These are phyloP conservation scores for Dothistroma pini DNA, from an alignment of 2,329 filamentous ascomycete species.

Conservation along the genomic window DNA sequence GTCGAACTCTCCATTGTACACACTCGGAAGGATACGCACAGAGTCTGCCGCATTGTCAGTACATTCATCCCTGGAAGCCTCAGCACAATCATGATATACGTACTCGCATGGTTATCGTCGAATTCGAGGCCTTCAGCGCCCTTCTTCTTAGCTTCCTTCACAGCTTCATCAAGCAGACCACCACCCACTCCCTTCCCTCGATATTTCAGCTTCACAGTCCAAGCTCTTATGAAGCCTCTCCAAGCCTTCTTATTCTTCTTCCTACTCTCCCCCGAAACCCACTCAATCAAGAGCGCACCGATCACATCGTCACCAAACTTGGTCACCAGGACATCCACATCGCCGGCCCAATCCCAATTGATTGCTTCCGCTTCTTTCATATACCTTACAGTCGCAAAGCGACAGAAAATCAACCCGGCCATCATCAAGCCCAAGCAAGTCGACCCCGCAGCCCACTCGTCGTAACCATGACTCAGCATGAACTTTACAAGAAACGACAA, in stretches of 20 bases:
- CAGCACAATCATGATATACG: slow-evolving; percentile 28
- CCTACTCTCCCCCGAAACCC: slow-evolving; percentile 49
- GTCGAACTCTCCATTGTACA: slow-evolving; percentile 61
- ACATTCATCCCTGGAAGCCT: background rate
- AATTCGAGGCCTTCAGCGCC: slow-evolving; percentile 71
- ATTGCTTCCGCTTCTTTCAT: slow-evolving; percentile 59
- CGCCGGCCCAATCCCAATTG: slow-evolving; percentile 59
- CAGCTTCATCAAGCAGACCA: slow-evolving; percentile 69
- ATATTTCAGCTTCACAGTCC: slow-evolving; percentile 71
- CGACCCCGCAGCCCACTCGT: slow-evolving; percentile 55
- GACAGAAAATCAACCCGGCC: slow-evolving; percentile 59
- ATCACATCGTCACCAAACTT: slow-evolving; percentile 66
- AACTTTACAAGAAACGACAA: slow-evolving; percentile 40
- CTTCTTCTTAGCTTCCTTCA: slow-evolving; percentile 62
- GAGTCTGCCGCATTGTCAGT: slow-evolving; percentile 36
- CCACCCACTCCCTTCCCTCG: slow-evolving; percentile 68
- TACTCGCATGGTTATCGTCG: slow-evolving; percentile 73
- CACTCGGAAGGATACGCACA: slow-evolving; percentile 56
- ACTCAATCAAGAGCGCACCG: slow-evolving; percentile 65
- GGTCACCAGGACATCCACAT: slow-evolving; percentile 54
- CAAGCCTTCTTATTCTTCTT: slow-evolving; percentile 53
- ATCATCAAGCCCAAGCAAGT: slow-evolving; percentile 61
- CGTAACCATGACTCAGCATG: slow-evolving; percentile 41
- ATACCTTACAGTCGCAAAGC: slow-evolving; percentile 61
- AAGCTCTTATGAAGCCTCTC: slow-evolving; percentile 70